Evolutionary conservation across 2,329 filamentous ascomycete genomes (phyloP), one percentile per base, ranked within the genome.

Genomic region (Gaeumannomyces tritici): DNA sequence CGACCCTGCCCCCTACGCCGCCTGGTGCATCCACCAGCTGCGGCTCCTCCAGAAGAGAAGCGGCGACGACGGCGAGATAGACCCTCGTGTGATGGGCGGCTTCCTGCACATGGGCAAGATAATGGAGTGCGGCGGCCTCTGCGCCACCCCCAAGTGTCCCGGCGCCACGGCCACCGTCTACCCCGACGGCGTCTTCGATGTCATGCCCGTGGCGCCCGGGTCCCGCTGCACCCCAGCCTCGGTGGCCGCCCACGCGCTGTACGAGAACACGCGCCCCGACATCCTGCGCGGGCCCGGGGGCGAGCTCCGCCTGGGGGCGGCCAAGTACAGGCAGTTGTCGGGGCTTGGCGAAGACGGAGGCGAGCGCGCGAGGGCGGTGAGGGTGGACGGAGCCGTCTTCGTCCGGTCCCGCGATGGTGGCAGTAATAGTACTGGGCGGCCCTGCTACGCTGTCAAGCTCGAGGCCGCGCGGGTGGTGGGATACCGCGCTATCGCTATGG

Each of bases 61-160:
- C 31, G 9, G 15, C 33, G 11, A 35, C 33, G 15, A 35, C 11
- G 12, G 15, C 1, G 11, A 35, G 33, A 35, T 35, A 4, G 33
- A 35, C 33, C 33, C 33, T 12, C 33, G 33, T 11, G 62, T 63
- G 11, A 63, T 68, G 9, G 79, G 77, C 0, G 73, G 73, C 0
- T 76, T 77, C 42, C 71, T 72, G 8, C 80, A 83, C 65, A 81
- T 84, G 79, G 82, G 81, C 11, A 83, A 85, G 70, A 79, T 83
- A 9, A 73, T 83, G 69, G 81, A 83, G 65, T 84, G 81, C 28
- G 81, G 80, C 1, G 74, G 78, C 0, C 65, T 73, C 1, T 83
- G 80, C 66, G 76, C 79, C 0, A 67, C 71, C 0, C 81, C 81
- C 0, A 83, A 83, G 63, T 74, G 75, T 0, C 68, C 69, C 3